Evolutionary conservation across 2,329 filamentous ascomycete genomes (phyloP), one percentile per base, ranked within the genome.

Genomic region (Mariannaea sp.): DNA sequence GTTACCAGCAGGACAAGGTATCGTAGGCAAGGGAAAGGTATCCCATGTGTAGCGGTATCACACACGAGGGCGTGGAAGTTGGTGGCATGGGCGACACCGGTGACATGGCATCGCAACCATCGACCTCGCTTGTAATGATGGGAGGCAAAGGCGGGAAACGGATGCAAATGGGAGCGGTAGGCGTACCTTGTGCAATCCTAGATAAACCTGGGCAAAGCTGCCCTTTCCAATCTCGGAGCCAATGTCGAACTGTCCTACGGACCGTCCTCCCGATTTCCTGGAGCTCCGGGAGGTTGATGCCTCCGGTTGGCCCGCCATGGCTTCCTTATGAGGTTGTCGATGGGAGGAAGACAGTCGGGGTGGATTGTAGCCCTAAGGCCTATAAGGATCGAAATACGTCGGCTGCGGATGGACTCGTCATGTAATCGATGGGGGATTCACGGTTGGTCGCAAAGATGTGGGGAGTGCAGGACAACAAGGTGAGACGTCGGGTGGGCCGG

Each of bases 191-290:
- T 95, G 90, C 65, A 86, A 85, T 60, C 90, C 92, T 71, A 89
- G 85, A 72, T 94, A 97, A 62, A 99, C 94, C 63, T 92, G 92
- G 61, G 94, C 94, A 78, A 97, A 99, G 77, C 94, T 97, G 58
- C 94, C 94, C 76, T 94, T 94, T 59, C 94, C 94, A 71, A 97
- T 97, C 76, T 97, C 90, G 64, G 89, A 86, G 65, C 92, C 84
- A 67, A 93, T 86, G 66, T 83, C 82, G 74, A 95, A 97, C 68
- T 88, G 85, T 62, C 92, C 90, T 66, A 94, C 71, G 57, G 62
- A 66, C 40, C 68, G 68, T 36, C 70, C 65, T 58, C 67, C 65
- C 56, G 68, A 68, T 64, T 61, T 70, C 60, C 65, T 68, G 47
- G 73, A 70, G 64, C 68, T 66, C 44, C 66, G 68, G 58, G 73